Evolutionary conservation across 2,329 filamentous ascomycete genomes (phyloP).

Genomic region (Hawksworthiomyces lignivorus): DNA sequence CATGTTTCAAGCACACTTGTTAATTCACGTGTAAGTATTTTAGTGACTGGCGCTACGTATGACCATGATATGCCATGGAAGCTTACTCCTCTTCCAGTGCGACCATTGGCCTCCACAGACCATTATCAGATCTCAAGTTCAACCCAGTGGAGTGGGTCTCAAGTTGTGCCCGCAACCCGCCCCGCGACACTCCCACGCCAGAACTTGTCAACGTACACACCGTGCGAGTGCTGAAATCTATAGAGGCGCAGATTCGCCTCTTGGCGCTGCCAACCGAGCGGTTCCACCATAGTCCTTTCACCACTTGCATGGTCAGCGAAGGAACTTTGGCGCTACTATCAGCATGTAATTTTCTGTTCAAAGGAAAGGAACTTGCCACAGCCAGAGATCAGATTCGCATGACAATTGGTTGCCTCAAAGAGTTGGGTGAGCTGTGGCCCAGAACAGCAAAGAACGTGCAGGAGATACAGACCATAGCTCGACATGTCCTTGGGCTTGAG

Average conservation of each 20-base stretch:
- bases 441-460: conserved; percentile 26
- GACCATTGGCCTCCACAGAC: conserved; percentile 28
- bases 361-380: conserved; percentile 23
- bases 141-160: conserved; percentile 30
- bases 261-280: conserved; percentile 26
- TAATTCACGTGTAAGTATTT: conserved; percentile 18
- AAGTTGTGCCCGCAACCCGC: conserved; percentile 24
- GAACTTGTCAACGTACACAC: conserved; percentile 31
- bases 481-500: conserved; percentile 19
- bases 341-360: conserved; percentile 29
- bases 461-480: conserved; percentile 33
- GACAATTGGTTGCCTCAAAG: conserved; percentile 32
- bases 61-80: not conserved
- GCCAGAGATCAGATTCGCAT: conserved; percentile 34
- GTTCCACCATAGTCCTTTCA: conserved; percentile 31
- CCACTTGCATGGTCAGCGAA: conserved; percentile 32
- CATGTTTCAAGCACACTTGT: conserved; percentile 22
- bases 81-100: conserved; percentile 18
- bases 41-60: not conserved
- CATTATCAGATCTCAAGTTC: conserved; percentile 31
- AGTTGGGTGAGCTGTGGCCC: conserved; percentile 30
- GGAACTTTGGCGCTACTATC: conserved; percentile 29
- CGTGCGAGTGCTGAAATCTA: conserved; percentile 27
- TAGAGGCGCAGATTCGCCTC: conserved; percentile 30
- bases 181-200: conserved; percentile 9